phyloP scores from a whole-genome alignment of 257 asterid species.

The Henckelia pumila region DNA sequence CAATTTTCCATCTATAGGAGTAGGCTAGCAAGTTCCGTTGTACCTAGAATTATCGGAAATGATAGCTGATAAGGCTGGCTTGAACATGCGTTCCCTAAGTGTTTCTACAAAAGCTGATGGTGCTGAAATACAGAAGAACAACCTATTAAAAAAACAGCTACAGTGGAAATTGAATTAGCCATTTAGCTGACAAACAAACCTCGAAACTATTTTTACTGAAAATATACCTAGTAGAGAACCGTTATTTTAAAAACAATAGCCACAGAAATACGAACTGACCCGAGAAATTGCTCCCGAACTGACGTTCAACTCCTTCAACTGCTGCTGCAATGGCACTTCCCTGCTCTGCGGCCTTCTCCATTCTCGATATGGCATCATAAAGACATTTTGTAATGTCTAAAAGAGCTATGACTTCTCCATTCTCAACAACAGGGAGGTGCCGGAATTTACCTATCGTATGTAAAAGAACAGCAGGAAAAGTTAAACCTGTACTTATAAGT shows the following conservation, averaged over 20 bases:
- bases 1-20: constrained; percentile 5
- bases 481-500: not conserved
- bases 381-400: constrained; percentile 93
- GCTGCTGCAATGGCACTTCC: constrained; percentile 98
- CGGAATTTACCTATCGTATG: constrained; percentile 72
- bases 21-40: constrained; percentile 13
- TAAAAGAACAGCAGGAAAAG: constrained; percentile 13
- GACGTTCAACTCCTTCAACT: constrained; percentile 97
- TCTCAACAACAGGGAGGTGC: constrained; percentile 98
- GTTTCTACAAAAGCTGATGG: constrained; percentile 83
- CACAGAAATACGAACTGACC: constrained; percentile 49
- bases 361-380: constrained; percentile 93
- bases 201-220: not conserved
- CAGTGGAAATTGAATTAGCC: not conserved
- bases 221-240: constrained; percentile 10
- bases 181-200: not conserved
- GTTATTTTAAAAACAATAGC: constrained; percentile 13
- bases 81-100: constrained; percentile 88
- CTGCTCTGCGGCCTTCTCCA: constrained; percentile 98
- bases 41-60: constrained; percentile 75
- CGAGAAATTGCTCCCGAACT: constrained; percentile 72
- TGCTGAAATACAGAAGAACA: constrained; percentile 49
- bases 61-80: constrained; percentile 83
- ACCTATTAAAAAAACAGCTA: constrained; percentile 10
- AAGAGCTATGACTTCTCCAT: constrained; percentile 93